Evolutionary conservation across 225 moss, liverwort and hornwort species (phyloP).

Genomic region (Sphagnum tenellum): DNA sequence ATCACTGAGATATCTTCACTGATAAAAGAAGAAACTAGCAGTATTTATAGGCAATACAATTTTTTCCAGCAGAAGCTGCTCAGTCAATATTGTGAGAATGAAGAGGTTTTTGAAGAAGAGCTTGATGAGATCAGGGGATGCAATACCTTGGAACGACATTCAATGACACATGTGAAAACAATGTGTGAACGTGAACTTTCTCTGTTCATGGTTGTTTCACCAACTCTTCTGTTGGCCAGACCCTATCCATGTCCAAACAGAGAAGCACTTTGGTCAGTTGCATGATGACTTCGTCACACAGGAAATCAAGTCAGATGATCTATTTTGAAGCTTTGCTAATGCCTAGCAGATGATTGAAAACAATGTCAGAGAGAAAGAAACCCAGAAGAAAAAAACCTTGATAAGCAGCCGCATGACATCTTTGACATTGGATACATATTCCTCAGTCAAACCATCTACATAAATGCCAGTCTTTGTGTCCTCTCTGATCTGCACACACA

Average conservation of each 20-base stretch:
- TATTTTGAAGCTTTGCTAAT: too few species aligned
- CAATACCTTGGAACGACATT: slow-evolving; percentile 73
- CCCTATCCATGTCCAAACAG: slow-evolving; percentile 34
- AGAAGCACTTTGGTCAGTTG: too few species aligned
- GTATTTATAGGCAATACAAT: too few species aligned
- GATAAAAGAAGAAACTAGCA: too few species aligned
- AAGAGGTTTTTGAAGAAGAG: too few species aligned
- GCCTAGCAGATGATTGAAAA: too few species aligned
- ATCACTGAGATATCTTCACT: too few species aligned
- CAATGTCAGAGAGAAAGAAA: too few species aligned
- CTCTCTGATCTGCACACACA: slow-evolving; percentile 66
- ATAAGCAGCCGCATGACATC: slow-evolving; percentile 72
- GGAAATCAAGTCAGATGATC: too few species aligned
- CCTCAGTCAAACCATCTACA: slow-evolving; percentile 75
- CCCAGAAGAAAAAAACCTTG: slow-evolving; percentile 29
- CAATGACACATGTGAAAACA: slow-evolving; percentile 92
- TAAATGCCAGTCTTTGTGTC: slow-evolving; percentile 88
- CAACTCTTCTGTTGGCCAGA: slow-evolving; percentile 75
- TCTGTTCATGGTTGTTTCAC: slow-evolving; percentile 84
- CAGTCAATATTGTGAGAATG: too few species aligned
- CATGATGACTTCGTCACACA: too few species aligned
- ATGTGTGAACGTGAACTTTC: slow-evolving; percentile 98
- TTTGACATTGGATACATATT: slow-evolving; percentile 75
- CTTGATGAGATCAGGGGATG: background rate
- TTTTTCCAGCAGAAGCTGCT: too few species aligned